These are phyloP conservation scores for Pythium apleroticum DNA, from an alignment of 352 stramenopile species.

Conservation along the genomic window DNA sequence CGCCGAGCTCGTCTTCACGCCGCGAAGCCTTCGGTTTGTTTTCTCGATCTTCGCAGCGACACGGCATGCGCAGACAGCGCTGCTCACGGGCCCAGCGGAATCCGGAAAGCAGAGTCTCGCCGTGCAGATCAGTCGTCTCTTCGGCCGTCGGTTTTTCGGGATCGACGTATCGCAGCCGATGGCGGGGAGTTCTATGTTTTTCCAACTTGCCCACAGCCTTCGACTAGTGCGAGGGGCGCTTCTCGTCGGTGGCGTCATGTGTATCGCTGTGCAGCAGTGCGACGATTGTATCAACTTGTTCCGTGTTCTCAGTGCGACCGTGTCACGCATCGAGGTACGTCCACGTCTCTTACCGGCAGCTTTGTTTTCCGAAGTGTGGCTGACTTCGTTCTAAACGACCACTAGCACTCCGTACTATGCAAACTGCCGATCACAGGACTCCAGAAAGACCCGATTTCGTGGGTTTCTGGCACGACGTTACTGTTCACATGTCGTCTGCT, in stretches of 20 bases:
- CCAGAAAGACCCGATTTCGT: conserved; percentile 18
- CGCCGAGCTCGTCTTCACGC: conserved; percentile 37
- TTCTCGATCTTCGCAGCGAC: conserved; percentile 54
- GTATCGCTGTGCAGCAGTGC: conserved; percentile 14
- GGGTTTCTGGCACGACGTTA: conserved; percentile 26
- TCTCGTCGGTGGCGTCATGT: conserved; percentile 23
- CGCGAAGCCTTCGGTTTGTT: conserved; percentile 46
- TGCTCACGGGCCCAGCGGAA: conserved; percentile 6
- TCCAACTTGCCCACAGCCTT: conserved; percentile 28
- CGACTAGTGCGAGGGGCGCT: conserved; percentile 44
- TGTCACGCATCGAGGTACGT: conserved; percentile 27
- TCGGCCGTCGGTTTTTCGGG: conserved; percentile 47
- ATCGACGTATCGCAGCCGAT: background rate
- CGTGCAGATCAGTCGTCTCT: conserved; percentile 40
- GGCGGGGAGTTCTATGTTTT: background rate
- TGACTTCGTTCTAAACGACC: background rate
- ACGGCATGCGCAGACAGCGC: conserved; percentile 30
- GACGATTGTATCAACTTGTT: conserved; percentile 15
- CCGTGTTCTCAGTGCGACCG: conserved; percentile 6
- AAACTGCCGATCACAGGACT: conserved; percentile 23
- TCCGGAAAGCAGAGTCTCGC: conserved; percentile 42
- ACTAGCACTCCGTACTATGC: conserved; percentile 20
- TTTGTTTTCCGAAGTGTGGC: too few species aligned
- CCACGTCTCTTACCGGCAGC: too few species aligned
- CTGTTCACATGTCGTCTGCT: conserved; percentile 16